Evolutionary conservation across 257 asterid genomes (phyloP).

Genomic region (Scutellaria minor): DNA sequence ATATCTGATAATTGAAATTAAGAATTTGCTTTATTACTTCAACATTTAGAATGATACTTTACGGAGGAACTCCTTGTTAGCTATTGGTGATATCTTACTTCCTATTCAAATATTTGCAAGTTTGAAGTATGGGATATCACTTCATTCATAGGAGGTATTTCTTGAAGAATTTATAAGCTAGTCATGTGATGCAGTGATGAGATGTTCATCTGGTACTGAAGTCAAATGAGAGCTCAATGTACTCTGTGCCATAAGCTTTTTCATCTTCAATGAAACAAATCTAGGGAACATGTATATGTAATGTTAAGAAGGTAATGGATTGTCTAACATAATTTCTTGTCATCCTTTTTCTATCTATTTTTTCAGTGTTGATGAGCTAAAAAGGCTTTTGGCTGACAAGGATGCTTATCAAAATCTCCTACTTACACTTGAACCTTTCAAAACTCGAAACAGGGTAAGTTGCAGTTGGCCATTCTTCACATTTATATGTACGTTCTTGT

Average conservation of each 20-base stretch:
- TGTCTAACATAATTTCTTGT: neutral
- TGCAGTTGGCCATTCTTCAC: neutral
- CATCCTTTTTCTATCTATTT: conserved; percentile 15
- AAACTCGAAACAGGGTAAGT: conserved; percentile 75
- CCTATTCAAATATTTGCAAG: neutral
- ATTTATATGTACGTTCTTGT: too few species aligned
- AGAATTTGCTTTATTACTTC: neutral
- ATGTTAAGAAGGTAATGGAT: neutral
- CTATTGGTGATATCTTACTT: neutral
- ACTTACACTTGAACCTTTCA: conserved; percentile 76
- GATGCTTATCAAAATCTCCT: conserved; percentile 69
- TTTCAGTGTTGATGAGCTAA: conserved; percentile 74
- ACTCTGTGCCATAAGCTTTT: neutral
- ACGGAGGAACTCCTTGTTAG: neutral
- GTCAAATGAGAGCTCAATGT: neutral
- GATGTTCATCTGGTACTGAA: neutral
- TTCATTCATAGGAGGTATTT: neutral
- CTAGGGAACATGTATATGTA: neutral
- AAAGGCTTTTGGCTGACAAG: conserved; percentile 74
- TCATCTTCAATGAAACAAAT: neutral
- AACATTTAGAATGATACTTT: neutral
- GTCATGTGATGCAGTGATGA: neutral
- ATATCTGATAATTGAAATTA: neutral
- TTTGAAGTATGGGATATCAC: neutral
- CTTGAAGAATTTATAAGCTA: neutral